Base-by-base conservation (phyloP, 2,329 filamentous ascomycete genomes). In the Verticillium klebahnii region DNA sequence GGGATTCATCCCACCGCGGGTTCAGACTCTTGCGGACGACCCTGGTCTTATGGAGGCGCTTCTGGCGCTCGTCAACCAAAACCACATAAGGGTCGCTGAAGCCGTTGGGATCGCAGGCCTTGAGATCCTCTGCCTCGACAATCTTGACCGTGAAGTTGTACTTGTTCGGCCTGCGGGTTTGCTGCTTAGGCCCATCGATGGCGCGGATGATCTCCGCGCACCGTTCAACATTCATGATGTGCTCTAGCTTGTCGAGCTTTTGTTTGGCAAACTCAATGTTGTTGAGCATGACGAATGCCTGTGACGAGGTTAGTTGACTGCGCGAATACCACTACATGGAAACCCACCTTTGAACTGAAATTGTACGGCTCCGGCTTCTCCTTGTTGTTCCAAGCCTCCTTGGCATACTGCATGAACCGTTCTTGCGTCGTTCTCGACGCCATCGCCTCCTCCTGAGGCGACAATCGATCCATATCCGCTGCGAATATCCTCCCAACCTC, bases 101-200 rank as follows among this genome's bases (percentile, higher is more conserved):
- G 39, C 95, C 95, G 69, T 91, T 96, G 68, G 96, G 89, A 75
- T 99, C 95, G 73, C 95, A 98, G n/a, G 95, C 92, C 76, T 98
- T 98, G 68, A 99, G 82, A 70, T 99, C 95, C 76, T 99, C 95
- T 9, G 92, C 95, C 76, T 99, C 95, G 31, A 99, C 93, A 63
- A 99, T 93, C 78, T 99, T 99, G 77, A 99, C 93, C 0, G 95
- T 98, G 76, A 99, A 99, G 61, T 97, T 93, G 73, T 96, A 98
- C 72, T 96, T 97, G 65, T 87, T 90, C 52, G 89, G 86, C 69
- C 87, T 89, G 68, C 87, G 87, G 61, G 77, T 72, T 64, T 82
- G 79, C 61, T 85, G 82, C 70, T 87, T 87, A 1, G 91, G 89
- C 9, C 91, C 91, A 31, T 91, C 86, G 65, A 90, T 82, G 69